phyloP scores from a whole-genome alignment of 1,284 basidiomycete species.

The Boletus sp. region DNA sequence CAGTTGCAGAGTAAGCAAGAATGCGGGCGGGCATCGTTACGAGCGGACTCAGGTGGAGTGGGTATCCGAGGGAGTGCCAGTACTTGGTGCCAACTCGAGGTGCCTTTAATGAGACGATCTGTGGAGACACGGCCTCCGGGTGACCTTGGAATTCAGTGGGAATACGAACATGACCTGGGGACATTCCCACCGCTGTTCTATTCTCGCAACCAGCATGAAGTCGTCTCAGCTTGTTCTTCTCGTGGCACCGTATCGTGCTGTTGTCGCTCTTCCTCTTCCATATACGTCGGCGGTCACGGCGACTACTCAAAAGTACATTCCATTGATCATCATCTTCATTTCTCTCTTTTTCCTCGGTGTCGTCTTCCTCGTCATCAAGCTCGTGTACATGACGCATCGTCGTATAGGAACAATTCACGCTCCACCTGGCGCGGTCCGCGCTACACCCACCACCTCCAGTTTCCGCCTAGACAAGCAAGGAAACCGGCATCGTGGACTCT shows the following conservation, averaged over 20 bases:
- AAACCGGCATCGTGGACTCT: slow-evolving; percentile 13
- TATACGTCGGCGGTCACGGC: slow-evolving; percentile 2
- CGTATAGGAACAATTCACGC: slow-evolving; percentile 26
- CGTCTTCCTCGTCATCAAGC: slow-evolving; percentile 23
- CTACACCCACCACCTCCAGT: background rate
- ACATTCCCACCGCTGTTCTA: background rate
- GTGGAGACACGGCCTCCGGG: background rate
- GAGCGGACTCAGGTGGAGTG: no score
- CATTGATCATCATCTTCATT: slow-evolving; percentile 17
- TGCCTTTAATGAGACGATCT: background rate
- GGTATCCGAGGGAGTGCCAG: no score
- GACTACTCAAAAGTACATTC: slow-evolving; percentile 5
- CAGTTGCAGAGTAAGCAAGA: slow-evolving; percentile 44
- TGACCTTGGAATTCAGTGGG: slow-evolving; percentile 15
- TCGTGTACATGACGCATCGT: slow-evolving; percentile 29
- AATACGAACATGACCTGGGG: slow-evolving; percentile 17
- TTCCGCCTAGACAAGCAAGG: slow-evolving; percentile 3
- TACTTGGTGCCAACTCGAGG: no score
- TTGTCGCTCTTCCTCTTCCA: slow-evolving; percentile 17
- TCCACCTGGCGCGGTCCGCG: background rate
- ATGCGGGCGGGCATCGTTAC: slow-evolving; percentile 30
- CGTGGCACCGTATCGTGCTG: slow-evolving; percentile 2
- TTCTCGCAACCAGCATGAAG: slow-evolving; percentile 11
- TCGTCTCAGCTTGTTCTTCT: background rate
- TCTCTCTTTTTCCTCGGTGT: slow-evolving; percentile 18